A percentile compares a stretch with the other conserved stretches of the same genome.
Evolutionary conservation across 2,329 filamentous ascomycete genomes (phyloP).

Genomic region (Hymenoscyphus repandus): DNA sequence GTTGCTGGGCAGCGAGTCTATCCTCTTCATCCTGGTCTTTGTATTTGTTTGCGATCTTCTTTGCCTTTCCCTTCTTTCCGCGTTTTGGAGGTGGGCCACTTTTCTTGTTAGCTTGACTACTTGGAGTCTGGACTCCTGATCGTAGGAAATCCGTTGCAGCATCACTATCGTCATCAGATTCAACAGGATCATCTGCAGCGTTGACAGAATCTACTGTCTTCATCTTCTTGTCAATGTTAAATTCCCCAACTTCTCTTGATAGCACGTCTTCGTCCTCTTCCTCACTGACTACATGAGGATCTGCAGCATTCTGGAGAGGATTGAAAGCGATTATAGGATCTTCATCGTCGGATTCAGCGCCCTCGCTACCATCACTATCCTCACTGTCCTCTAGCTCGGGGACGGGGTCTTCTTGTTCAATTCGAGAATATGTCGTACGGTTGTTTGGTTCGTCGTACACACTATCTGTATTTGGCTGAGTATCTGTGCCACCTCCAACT

Average conservation of each 20-base stretch:
- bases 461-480: background rate
- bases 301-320: slow-evolving; percentile 17
- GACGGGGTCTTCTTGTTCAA: background rate
- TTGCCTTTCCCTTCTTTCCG: slow-evolving; percentile 76
- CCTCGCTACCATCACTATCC: slow-evolving; percentile 15
- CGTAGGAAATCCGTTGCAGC: slow-evolving; percentile 7
- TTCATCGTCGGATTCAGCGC: slow-evolving; percentile 25
- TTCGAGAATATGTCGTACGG: background rate
- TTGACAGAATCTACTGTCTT: slow-evolving; percentile 9
- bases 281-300: slow-evolving; percentile 11
- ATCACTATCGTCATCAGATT: slow-evolving; percentile 19
- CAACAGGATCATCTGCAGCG: slow-evolving; percentile 35
- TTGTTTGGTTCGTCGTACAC: background rate
- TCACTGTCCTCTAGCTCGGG: slow-evolving; percentile 12
- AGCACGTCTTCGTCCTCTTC: slow-evolving; percentile 22
- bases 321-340: slow-evolving; percentile 22
- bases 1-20: slow-evolving; percentile 70
- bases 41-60: slow-evolving; percentile 86
- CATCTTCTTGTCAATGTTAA: slow-evolving; percentile 16
- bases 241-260: slow-evolving; percentile 20
- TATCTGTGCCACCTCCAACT: slow-evolving; percentile 37
- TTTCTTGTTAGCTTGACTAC: slow-evolving; percentile 36
- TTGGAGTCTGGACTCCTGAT: slow-evolving; percentile 21
- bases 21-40: slow-evolving; percentile 94
- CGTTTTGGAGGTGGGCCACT: slow-evolving; percentile 45